phyloP scores from a whole-genome alignment of 1,284 basidiomycete species.

The Trichosporon faecale region DNA sequence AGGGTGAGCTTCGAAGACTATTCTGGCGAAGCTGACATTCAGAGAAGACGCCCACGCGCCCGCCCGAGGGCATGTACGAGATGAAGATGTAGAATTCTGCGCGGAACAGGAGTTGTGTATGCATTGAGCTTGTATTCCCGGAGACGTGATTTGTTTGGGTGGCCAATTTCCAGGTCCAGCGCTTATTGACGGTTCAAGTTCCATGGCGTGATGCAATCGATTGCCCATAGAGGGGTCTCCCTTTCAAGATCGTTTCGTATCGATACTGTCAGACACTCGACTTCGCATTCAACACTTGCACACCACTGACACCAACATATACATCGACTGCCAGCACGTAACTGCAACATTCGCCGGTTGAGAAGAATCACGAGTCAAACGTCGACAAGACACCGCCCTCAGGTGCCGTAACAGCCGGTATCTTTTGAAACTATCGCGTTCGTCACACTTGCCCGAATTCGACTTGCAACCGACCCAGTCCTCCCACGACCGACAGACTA shows the following conservation, averaged over 20 bases:
- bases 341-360: not conserved
- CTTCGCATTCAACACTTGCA: not conserved
- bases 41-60: constrained; percentile 54
- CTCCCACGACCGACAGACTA: not conserved
- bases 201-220: constrained; percentile 8
- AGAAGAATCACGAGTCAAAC: not conserved
- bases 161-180: not conserved
- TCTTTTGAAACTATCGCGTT: not conserved
- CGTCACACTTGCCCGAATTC: not conserved
- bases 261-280: not conserved
- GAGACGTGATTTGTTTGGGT: not conserved
- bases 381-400: not conserved
- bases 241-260: not conserved
- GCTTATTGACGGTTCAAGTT: not conserved
- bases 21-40: not conserved
- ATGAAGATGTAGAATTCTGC: constrained; percentile 21
- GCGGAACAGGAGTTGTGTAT: not conserved
- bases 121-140: not conserved
- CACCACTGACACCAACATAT: not conserved
- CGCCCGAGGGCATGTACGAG: constrained; percentile 72
- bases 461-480: not conserved
- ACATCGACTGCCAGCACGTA: not conserved
- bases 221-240: not conserved
- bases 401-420: not conserved
- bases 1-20: constrained; percentile 47